A percentile compares a stretch with the other conserved stretches of the same genome.
Conservation (phyloP, 768 basidiomycete genomes). For the Tricholoma furcatifolium region DNA sequence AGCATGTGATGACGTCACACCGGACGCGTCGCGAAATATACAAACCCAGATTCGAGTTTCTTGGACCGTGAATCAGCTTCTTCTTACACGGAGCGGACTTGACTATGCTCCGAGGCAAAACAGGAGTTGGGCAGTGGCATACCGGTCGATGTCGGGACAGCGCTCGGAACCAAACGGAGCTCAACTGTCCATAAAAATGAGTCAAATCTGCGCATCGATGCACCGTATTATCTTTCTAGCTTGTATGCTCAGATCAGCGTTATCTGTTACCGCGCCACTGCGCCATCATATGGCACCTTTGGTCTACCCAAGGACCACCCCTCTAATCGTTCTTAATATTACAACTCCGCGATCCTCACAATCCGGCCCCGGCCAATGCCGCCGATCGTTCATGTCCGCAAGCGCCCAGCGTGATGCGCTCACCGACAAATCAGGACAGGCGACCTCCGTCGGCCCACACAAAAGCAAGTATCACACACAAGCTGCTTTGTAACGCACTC, state of each 20-base stretch:
- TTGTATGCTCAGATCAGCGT: slow-evolving; percentile 14
- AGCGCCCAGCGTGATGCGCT: slow-evolving; percentile 12
- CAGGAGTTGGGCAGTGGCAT: background rate
- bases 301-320: slow-evolving; percentile 5
- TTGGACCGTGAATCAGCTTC: too few species aligned
- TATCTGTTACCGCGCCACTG: slow-evolving; percentile 11
- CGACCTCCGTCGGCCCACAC: slow-evolving; percentile 18
- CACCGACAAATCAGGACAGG: slow-evolving; percentile 17
- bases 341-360: background rate
- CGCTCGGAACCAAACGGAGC: slow-evolving; percentile 17
- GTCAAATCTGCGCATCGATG: background rate
- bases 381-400: slow-evolving; percentile 17
- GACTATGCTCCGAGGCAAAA: background rate
- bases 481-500: slow-evolving; percentile 1
- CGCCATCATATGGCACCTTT: slow-evolving; percentile 8
- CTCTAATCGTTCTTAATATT: too few species aligned
- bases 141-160: slow-evolving; percentile 14
- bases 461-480: slow-evolving; percentile 17
- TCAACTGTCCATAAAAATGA: slow-evolving; percentile 13
- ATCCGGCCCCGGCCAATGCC: too few species aligned
- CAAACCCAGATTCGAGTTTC: background rate
- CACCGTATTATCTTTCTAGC: background rate
- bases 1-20: slow-evolving; percentile 3
- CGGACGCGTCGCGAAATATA: background rate
- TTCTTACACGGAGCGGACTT: too few species aligned